Base-by-base conservation (phyloP, 306 rosid species). In the Casuarina cunninghamiana region DNA sequence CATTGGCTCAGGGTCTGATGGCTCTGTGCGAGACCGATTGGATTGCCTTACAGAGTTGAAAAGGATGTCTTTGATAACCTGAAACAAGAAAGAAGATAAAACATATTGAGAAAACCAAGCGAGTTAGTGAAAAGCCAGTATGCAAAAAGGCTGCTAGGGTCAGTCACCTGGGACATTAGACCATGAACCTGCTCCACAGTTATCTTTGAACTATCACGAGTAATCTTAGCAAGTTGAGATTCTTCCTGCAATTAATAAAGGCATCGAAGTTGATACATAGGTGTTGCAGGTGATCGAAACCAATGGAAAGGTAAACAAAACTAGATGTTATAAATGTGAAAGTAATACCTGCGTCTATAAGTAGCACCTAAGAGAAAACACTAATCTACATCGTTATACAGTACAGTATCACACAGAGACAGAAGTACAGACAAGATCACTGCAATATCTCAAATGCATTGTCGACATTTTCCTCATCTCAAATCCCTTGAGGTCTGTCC, bases 161-260 rank as follows among this genome's bases (percentile, higher is more conserved):
- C n/a, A 70, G 73, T 81, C 71, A 96, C 99, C 99, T 90, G 98
- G 71, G 99, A 96, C 98, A 96, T 93, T 51, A 93, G 84, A 77
- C 98, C 97, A 73, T 93, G 98, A 75, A 93, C 96, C 81, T 96
- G 99, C 86, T 96, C 99, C 76, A 91, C 99, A 0, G 99, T 89
- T 85, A 96, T 96, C 86, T 91, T 96, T 49, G 97, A 89, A 82
- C 99, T 90, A 80, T 93, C 98, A 4, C 96, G 98, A 72, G 90
- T 90, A 73, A 96, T 91, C 89, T 96, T 93, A 16, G 97, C 94
- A 44, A 93, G 98, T 66, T 86, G 94, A 37, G 96, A 87, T 69
- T 96, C 98, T 79, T 96, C 98, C 98, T 96, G 94, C 72, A 83
- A 80, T 75, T 83, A 76, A 70, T 21, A n/a, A 58, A 85, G 43